Evolutionary conservation across 1,284 basidiomycete species (phyloP), one percentile per base, ranked within the genome.

Genomic region (Ceratobasidium sp.): DNA sequence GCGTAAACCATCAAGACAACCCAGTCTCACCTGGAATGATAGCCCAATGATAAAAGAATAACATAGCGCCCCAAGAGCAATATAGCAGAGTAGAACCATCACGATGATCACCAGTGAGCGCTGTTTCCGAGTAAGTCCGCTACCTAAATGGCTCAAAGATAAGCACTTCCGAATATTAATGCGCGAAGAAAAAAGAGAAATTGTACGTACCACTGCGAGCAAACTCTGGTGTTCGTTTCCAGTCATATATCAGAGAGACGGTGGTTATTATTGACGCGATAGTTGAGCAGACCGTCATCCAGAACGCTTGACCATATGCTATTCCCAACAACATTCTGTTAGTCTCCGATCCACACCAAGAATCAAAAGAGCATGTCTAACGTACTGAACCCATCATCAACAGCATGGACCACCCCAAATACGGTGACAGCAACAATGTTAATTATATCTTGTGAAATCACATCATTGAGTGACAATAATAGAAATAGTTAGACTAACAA

Each of bases 221-320:
- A 76, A 95, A 95, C 76, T 93, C 85, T 0, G 86, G 84, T 0
- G 89, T 93, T 16, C 79, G 81, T 5, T 86, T 70, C 49, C 88
- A 82, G 77, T 95, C 93, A 67, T 84, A 79, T 11, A 92, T 83
- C 1, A 96, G 82, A 0, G 89, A 91, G 54, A 90, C 75, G 76
- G 93, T 95, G 13, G 89, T 91, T 66, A 89, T 80, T 0, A 87
- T 81, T 0, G 91, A 91, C 0, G 87, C 87, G 14, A 88, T 83
- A 0, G 93, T 95, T 0, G 91, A 91, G 76, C 91, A 93, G 8
- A 93, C 82, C 0, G 90, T 92, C 81, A 92, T 87, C 93, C 92
- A 96, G 78, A 90, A 95, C 0, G 92, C 85, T 77, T 91, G 86
- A 0, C 88, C 76, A 54, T 80, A 79, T 21, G 58, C 61, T 61